Evolutionary conservation across 192 early-diverging fungal species (phyloP).

Genomic region (Rhizoclosmatium sp.): DNA sequence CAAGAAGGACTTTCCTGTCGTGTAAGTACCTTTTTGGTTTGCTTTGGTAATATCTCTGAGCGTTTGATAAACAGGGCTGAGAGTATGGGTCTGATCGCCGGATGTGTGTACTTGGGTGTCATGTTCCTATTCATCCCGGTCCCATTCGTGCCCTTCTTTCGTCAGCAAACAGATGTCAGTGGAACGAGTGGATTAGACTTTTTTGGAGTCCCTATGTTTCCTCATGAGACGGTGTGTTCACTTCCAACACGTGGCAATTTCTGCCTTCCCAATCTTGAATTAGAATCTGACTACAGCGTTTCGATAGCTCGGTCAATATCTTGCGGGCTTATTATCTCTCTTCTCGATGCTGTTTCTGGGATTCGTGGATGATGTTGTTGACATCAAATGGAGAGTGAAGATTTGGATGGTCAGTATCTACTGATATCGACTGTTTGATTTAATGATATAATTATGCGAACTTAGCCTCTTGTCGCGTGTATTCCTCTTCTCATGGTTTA

Average conservation of each 20-base stretch:
- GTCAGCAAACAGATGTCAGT: neutral
- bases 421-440: neutral
- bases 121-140: constrained; percentile 95
- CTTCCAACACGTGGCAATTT: neutral
- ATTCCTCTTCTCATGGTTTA: constrained; percentile 95
- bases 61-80: constrained; percentile 73
- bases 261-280: too few relatives aligned
- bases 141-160: constrained; percentile 89
- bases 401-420: constrained; percentile 67
- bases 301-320: constrained; percentile 82
- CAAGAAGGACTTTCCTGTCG: constrained; percentile 75
- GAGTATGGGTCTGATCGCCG: constrained; percentile 90
- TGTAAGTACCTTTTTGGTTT: constrained; percentile 55
- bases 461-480: constrained; percentile 82
- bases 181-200: constrained; percentile 48
- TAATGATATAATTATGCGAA: neutral
- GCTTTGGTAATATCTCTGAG: too few relatives aligned
- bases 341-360: constrained; percentile 98
- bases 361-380: constrained; percentile 97
- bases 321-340: constrained; percentile 89
- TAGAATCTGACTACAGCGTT: too few relatives aligned
- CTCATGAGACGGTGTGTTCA: constrained; percentile 70
- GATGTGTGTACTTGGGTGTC: constrained; percentile 84
- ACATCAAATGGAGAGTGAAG: constrained; percentile 96
- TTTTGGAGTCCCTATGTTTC: constrained; percentile 61